Base-by-base conservation (phyloP, 805 yeast genomes). In the Ogataea trehaloabstinens region DNA sequence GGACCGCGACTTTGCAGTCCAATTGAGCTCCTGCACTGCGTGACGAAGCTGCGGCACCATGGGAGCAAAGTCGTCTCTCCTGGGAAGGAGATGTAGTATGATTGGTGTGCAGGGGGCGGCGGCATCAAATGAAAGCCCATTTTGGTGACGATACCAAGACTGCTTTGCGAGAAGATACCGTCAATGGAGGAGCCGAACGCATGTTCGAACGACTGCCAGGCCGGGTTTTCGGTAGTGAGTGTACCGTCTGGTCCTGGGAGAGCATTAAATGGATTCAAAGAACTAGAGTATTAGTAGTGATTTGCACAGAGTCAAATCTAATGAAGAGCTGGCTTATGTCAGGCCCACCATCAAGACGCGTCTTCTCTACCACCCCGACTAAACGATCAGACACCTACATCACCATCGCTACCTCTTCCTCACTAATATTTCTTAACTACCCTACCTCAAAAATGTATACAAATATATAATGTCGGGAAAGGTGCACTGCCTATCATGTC, bases 101-200 rank as follows among this genome's bases (percentile, higher is more conserved):
- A 28, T 16, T 28, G 31, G 13, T 28, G 31, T 8, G 31, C 31
- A 28, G 31, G 31, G 7, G 31, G 31, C 15, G 31, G 16, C 31
- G 31, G 31, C 31, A 28, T 28, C 8, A 28, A 16, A 7, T 28
- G 31, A 16, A 28, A 28, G 15, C 31, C 31, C 31, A 28, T 28
- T 16, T 28, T 28, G 18, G 31, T 28, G 8, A 28, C 31, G 13
- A 28, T 28, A 7, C 31, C 13, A 16, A 28, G 31, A 16, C 13
- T 28, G 31, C 31, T n/a, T 16, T 28, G 31, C 16, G 31, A 28
- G 13, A 28, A 28, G 31, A 28, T 12, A 28, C 31, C 31, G 13
- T 28, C 31, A 28, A 28, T 28, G 18, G 31, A 28, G 8, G 31
- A 16, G 15, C 31, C 31, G 13, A 28, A 28, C 8, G 31, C 31